These are phyloP conservation scores for Boletus rubroflammeus DNA, from an alignment of 768 basidiomycete species.

Conservation along the genomic window DNA sequence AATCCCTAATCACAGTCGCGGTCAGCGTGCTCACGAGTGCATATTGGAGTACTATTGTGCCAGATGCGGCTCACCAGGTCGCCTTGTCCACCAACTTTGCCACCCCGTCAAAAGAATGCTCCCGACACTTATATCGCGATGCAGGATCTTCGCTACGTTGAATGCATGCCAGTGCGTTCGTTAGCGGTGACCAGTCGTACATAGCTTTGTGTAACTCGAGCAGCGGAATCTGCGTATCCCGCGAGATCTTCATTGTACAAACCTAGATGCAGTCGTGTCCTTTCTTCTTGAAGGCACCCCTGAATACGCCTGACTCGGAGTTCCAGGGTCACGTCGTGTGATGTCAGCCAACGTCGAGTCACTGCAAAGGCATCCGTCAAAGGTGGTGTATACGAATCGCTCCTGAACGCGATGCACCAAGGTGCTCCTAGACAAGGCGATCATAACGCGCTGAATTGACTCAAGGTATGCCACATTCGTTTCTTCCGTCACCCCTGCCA, in stretches of 20 bases:
- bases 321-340: no score
- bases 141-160: conserved; percentile 12
- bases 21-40: neutral
- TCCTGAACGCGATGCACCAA: conserved; percentile 1
- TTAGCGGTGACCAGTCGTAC: neutral
- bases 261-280: no score
- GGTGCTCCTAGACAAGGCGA: conserved; percentile 6
- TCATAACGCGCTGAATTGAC: conserved; percentile 6
- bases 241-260: no score
- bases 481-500: neutral
- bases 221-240: no score
- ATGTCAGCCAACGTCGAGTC: no score
- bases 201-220: neutral
- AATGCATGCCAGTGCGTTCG: conserved; percentile 18
- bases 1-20: neutral
- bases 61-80: no score
- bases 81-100: neutral
- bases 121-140: conserved; percentile 24
- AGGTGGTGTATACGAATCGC: conserved; percentile 1
- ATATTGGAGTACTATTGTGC: neutral
- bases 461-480: conserved; percentile 5
- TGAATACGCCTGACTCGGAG: no score
- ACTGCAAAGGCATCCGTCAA: no score
- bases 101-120: conserved; percentile 16
- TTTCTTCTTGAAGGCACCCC: no score